Conservation (phyloP, 106 monocot species). For the Agapanthus africanus region DNA sequence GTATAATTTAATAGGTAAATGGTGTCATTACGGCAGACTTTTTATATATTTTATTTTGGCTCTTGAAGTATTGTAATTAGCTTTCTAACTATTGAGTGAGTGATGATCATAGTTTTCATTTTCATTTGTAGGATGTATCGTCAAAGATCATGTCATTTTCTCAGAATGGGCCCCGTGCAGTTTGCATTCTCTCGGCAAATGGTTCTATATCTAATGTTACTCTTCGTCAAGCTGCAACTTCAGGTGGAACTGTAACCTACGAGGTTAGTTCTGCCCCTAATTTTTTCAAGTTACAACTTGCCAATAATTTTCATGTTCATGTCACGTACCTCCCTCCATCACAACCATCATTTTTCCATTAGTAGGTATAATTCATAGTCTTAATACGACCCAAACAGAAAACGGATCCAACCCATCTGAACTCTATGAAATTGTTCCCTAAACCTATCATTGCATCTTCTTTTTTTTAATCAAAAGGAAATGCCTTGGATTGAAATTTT, state of each 20-base stretch:
- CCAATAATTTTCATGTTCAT: neutral
- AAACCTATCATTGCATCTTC: neutral
- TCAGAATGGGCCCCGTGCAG: constrained; percentile 78
- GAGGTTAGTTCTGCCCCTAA: constrained; percentile 47
- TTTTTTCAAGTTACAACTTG: neutral
- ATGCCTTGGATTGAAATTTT: too few species aligned
- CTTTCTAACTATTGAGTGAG: too few species aligned
- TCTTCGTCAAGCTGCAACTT: constrained; percentile 86
- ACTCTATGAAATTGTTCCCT: too few species aligned
- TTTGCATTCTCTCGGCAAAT: constrained; percentile 93
- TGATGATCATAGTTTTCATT: too few species aligned
- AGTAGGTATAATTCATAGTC: too few species aligned
- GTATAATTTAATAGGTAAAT: neutral
- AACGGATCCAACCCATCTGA: too few species aligned
- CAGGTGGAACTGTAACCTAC: constrained; percentile 95
- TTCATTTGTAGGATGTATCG: constrained; percentile 96
- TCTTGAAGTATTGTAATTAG: neutral
- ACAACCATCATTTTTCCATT: too few species aligned
- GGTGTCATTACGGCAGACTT: neutral
- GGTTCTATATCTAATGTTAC: constrained; percentile 96
- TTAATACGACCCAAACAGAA: too few species aligned
- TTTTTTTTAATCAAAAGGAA: neutral
- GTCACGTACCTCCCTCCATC: too few species aligned
- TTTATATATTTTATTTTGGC: neutral
- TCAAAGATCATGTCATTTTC: constrained; percentile 94